Percentiles rank a stretch among this genome's conserved stretches.
Evolutionary conservation across 75 land plant species (phyloP).

Genomic region (Selaginella tamariscina): DNA sequence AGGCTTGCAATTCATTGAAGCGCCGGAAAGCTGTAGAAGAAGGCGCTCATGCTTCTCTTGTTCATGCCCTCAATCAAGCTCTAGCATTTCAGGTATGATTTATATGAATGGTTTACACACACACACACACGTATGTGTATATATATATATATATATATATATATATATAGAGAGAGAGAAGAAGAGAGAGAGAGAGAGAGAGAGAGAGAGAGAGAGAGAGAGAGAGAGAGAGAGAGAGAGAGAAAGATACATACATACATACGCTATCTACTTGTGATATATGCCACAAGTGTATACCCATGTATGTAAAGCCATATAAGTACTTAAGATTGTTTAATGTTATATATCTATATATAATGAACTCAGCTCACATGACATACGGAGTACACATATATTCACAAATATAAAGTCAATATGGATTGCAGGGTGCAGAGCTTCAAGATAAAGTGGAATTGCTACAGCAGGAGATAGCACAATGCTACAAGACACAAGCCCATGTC

Average conservation of each 20-base stretch:
- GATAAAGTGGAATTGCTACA: slow-evolving; percentile 73
- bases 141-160: not conserved
- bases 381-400: too few relatives aligned
- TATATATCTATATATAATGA: not conserved
- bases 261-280: not conserved
- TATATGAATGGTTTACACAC: too few relatives aligned
- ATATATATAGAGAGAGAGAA: too few relatives aligned
- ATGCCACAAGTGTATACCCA: not conserved
- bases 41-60: slow-evolving; percentile 82
- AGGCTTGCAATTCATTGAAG: slow-evolving; percentile 52
- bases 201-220: not conserved
- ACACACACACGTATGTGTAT: too few relatives aligned
- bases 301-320: too few relatives aligned
- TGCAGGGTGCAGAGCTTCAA: slow-evolving; percentile 57
- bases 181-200: slow-evolving; percentile 4
- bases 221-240: not conserved
- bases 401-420: too few relatives aligned
- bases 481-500: slow-evolving; percentile 68
- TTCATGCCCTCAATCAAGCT: slow-evolving; percentile 45
- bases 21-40: slow-evolving; percentile 74
- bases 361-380: not conserved
- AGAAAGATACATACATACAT: not conserved
- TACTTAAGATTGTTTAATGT: not conserved
- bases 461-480: slow-evolving; percentile 69
- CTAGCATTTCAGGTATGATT: slow-evolving; percentile 40